Evolutionary conservation across 2,329 filamentous ascomycete species (phyloP).

Genomic region (Fusarium nodosum): DNA sequence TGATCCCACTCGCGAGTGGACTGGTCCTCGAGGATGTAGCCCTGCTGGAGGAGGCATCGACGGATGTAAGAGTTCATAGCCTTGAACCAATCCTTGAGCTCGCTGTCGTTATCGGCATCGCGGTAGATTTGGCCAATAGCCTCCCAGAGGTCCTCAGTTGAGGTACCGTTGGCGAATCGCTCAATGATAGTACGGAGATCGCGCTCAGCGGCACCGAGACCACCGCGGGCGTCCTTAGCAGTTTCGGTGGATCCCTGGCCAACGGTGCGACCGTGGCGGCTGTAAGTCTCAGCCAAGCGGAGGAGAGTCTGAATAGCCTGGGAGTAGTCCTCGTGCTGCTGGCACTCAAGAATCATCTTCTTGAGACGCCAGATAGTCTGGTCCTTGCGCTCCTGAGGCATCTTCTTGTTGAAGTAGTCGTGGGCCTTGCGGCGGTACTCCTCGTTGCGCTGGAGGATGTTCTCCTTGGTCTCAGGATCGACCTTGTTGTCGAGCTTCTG

Average conservation of each 20-base stretch:
- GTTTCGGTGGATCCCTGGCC: slow-evolving; percentile 74
- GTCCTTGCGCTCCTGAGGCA: slow-evolving; percentile 92
- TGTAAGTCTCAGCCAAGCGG: slow-evolving; percentile 86
- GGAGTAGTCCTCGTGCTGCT: slow-evolving; percentile 94
- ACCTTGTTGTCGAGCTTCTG: slow-evolving; percentile 72
- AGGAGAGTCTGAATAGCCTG: slow-evolving; percentile 91
- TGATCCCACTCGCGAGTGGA: slow-evolving; percentile 86
- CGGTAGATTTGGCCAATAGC: slow-evolving; percentile 87
- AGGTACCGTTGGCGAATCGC: slow-evolving; percentile 95
- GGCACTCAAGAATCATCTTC: slow-evolving; percentile 98
- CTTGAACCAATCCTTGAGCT: slow-evolving; percentile 92
- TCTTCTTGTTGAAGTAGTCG: slow-evolving; percentile 86
- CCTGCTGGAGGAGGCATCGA: slow-evolving; percentile 87
- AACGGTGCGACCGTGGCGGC: slow-evolving; percentile 76
- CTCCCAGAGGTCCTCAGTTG: slow-evolving; percentile 85
- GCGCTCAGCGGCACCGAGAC: slow-evolving; percentile 78
- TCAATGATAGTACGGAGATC: slow-evolving; percentile 87
- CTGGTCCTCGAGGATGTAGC: slow-evolving; percentile 86
- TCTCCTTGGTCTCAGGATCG: slow-evolving; percentile 73
- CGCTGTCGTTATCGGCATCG: slow-evolving; percentile 87
- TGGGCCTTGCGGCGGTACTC: slow-evolving; percentile 66
- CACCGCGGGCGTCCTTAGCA: slow-evolving; percentile 79
- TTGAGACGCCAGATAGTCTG: slow-evolving; percentile 92
- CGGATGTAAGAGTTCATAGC: slow-evolving; percentile 82
- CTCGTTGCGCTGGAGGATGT: slow-evolving; percentile 59